phyloP scores from a whole-genome alignment of 352 stramenopile genomes.

The Phytophthora chlamydospora region DNA sequence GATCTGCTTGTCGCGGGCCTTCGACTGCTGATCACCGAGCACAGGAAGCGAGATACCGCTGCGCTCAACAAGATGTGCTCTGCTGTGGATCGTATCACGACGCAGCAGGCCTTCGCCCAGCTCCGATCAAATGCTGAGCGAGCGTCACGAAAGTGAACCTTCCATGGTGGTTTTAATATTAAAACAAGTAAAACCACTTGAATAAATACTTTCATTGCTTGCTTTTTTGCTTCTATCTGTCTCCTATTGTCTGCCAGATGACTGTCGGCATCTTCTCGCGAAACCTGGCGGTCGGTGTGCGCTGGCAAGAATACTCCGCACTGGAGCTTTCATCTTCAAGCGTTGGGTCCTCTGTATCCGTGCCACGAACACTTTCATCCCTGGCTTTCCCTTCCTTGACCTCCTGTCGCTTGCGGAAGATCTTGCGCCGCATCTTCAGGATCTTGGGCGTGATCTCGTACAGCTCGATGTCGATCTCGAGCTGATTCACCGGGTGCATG shows the following conservation, averaged over 20 bases:
- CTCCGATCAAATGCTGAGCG: constrained; percentile 18
- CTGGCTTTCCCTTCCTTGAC: constrained; percentile 34
- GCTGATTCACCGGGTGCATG: constrained; percentile 46
- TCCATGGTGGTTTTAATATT: too few species aligned
- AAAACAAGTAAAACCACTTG: constrained; percentile 1
- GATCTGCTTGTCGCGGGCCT: constrained; percentile 73
- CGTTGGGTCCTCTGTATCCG: constrained; percentile 41
- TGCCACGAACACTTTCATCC: constrained; percentile 33
- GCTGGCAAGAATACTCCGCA: constrained; percentile 46
- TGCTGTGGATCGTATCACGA: constrained; percentile 17
- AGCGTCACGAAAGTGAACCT: constrained; percentile 23
- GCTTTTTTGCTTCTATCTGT: constrained; percentile 29
- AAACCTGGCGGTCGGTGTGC: constrained; percentile 48
- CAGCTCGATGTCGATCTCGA: constrained; percentile 66
- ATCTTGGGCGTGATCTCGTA: constrained; percentile 67
- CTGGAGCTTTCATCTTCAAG: constrained; percentile 40
- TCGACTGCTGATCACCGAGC: constrained; percentile 63
- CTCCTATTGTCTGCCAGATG: constrained; percentile 39
- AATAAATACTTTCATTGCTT: constrained; percentile 44
- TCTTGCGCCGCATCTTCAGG: constrained; percentile 55
- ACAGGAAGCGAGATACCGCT: constrained; percentile 53
- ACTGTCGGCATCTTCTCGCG: constrained; percentile 44
- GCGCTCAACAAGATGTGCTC: constrained; percentile 44
- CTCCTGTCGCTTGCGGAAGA: constrained; percentile 52
- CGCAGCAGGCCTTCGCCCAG: constrained; percentile 20